phyloP scores from a whole-genome alignment of 1,284 basidiomycete genomes.

The Boletus semigastroideus region DNA sequence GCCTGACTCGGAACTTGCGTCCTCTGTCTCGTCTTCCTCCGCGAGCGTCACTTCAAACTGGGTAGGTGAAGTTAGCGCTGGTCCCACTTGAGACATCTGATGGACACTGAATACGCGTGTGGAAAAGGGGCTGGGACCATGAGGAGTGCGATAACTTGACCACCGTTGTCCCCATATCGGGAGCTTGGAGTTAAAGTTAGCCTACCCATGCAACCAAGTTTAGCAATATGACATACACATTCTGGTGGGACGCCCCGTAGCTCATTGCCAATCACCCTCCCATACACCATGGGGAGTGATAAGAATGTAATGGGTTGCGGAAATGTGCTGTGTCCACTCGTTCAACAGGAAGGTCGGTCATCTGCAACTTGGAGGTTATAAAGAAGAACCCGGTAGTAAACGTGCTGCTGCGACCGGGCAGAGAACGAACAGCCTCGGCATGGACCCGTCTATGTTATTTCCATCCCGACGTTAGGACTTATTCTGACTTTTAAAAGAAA shows the following conservation, averaged over 20 bases:
- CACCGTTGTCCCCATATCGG: constrained; percentile 37
- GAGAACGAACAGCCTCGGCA: constrained; percentile 28
- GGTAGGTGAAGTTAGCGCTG: constrained; percentile 24
- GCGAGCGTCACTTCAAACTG: constrained; percentile 21
- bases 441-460: constrained; percentile 18
- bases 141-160: constrained; percentile 22
- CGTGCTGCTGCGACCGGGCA: constrained; percentile 24
- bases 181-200: constrained; percentile 26
- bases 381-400: constrained; percentile 19
- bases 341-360: constrained; percentile 16
- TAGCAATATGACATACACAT: constrained; percentile 24
- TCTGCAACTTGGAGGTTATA: constrained; percentile 28
- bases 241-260: constrained; percentile 33
- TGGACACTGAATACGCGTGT: constrained; percentile 21
- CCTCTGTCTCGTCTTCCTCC: constrained; percentile 25
- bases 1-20: constrained; percentile 19
- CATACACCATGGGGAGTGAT: constrained; percentile 25
- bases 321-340: constrained; percentile 14
- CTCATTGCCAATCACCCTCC: constrained; percentile 33
- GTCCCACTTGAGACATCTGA: constrained; percentile 26
- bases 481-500: constrained; percentile 27
- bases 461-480: constrained; percentile 13
- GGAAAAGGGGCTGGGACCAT: constrained; percentile 31
- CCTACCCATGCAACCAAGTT: not conserved
- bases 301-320: constrained; percentile 15